Evolutionary conservation across 805 yeast species (phyloP).

Genomic region (Danielia oregonensis): DNA sequence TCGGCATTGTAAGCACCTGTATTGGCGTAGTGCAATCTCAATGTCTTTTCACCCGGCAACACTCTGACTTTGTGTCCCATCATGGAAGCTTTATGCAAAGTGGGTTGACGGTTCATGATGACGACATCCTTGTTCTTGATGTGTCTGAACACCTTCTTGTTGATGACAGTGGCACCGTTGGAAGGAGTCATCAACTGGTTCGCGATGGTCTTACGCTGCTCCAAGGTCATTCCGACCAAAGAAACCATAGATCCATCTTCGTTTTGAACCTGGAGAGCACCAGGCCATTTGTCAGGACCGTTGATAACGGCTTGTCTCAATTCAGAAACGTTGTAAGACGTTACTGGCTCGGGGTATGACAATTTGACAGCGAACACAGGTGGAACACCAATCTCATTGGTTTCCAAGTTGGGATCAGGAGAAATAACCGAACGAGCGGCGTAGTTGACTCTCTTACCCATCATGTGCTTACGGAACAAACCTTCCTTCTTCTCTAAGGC

Average conservation of each 20-base stretch:
- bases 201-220: conserved; percentile 93
- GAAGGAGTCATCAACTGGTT: conserved; percentile 91
- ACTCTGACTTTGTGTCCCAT: conserved; percentile 99
- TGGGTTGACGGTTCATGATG: conserved; percentile 98
- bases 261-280: conserved; percentile 92
- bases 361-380: conserved; percentile 95
- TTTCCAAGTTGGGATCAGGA: conserved; percentile 97
- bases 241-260: conserved; percentile 88
- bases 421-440: conserved; percentile 99
- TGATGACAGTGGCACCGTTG: conserved; percentile 56
- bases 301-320: conserved; percentile 92
- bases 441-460: conserved; percentile 99
- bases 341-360: conserved; percentile 98
- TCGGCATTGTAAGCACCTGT: conserved; percentile 99
- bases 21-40: conserved; percentile 95
- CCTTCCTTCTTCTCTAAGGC: conserved; percentile 98
- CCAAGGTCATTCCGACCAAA: conserved; percentile 82
- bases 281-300: conserved; percentile 99
- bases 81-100: conserved; percentile 98
- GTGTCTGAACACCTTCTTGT: conserved; percentile 93
- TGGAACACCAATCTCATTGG: conserved; percentile 97
- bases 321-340: conserved; percentile 84
- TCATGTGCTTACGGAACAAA: conserved; percentile 96
- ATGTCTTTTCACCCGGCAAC: conserved; percentile 93
- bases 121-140: conserved; percentile 94